These are phyloP conservation scores for Neurospora sp. DNA, from an alignment of 495 filamentous ascomycete species.

Conservation along the genomic window DNA sequence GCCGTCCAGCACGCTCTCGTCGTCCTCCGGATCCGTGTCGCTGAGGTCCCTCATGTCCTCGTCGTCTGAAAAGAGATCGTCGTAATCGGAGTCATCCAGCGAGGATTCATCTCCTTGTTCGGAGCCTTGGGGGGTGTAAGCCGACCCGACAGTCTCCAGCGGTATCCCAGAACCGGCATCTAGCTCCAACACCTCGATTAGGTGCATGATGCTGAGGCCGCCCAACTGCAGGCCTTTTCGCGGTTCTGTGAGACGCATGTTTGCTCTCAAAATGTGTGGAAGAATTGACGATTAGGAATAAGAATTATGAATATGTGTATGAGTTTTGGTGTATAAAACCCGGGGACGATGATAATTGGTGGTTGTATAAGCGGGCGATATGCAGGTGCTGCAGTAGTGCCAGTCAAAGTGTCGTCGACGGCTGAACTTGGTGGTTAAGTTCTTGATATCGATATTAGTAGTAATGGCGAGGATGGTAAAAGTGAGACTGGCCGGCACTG, in stretches of 20 bases:
- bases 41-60: neutral
- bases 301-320: neutral
- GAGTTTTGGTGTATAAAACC: neutral
- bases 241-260: neutral
- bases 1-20: neutral
- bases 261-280: neutral
- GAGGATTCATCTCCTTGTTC: neutral
- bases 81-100: neutral
- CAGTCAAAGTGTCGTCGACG: neutral
- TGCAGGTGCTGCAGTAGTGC: neutral
- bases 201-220: slow-evolving; percentile 1
- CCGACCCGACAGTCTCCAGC: neutral
- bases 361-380: neutral
- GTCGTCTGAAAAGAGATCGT: neutral
- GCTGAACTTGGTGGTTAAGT: neutral
- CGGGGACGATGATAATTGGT: neutral
- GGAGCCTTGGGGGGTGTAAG: neutral
- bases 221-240: neutral
- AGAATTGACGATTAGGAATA: neutral
- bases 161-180: neutral
- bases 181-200: slow-evolving; percentile 5
- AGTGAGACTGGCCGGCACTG: neutral
- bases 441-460: neutral
- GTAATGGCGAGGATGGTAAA: neutral
- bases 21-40: neutral